Conservation (phyloP, 2,329 filamentous ascomycete species). For the Monosporascus sp. region DNA sequence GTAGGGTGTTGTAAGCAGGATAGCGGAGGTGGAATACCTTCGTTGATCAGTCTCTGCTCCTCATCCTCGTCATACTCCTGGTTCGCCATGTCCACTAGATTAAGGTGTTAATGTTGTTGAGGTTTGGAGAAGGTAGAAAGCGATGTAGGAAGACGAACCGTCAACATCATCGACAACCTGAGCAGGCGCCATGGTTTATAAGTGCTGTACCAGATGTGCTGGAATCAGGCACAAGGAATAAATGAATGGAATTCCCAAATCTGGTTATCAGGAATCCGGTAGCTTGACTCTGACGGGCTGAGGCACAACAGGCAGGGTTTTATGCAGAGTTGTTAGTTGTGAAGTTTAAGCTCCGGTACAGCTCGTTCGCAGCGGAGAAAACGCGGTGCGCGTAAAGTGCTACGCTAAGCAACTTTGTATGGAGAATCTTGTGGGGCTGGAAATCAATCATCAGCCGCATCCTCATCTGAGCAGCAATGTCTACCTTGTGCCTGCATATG, state of each 20-base stretch:
- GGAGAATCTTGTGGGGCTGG: not conserved
- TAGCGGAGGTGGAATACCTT: slow-evolving; percentile 49
- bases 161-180: slow-evolving; percentile 46
- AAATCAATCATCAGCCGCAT: not conserved
- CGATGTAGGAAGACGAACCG: slow-evolving; percentile 29
- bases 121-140: not conserved
- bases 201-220: not conserved
- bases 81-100: slow-evolving; percentile 39
- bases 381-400: slow-evolving; percentile 27
- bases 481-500: not conserved
- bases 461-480: too few relatives aligned
- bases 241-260: too few relatives aligned
- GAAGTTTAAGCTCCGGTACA: not conserved
- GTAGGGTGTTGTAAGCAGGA: not conserved
- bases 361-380: not conserved
- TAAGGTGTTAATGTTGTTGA: slow-evolving; percentile 12
- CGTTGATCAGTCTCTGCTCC: slow-evolving; percentile 88
- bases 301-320: too few relatives aligned
- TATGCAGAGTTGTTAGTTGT: not conserved
- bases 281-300: too few relatives aligned
- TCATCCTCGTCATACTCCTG: slow-evolving; percentile 67
- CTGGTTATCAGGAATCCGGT: too few relatives aligned
- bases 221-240: too few relatives aligned
- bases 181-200: slow-evolving; percentile 38
- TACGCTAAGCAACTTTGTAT: not conserved